phyloP scores from a whole-genome alignment of 176 grass and related monocot genomes.

The Metroxylon sagu region DNA sequence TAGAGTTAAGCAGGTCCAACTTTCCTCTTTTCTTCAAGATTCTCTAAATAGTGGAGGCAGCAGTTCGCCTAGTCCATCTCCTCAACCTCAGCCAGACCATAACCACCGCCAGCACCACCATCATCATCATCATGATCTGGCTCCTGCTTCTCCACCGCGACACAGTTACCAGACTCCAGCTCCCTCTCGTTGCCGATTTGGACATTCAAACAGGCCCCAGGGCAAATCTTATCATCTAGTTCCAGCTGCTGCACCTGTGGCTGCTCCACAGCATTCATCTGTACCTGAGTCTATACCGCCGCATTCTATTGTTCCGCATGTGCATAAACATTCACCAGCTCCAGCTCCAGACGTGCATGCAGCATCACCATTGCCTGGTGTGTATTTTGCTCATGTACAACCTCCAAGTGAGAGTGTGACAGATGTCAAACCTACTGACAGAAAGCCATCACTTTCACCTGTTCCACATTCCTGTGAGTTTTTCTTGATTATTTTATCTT shows the following conservation, averaged over 20 bases:
- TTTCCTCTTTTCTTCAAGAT: slow-evolving; percentile 70
- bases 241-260: slow-evolving; percentile 23
- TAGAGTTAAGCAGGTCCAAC: slow-evolving; percentile 73
- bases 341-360: slow-evolving; percentile 17
- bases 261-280: slow-evolving; percentile 37
- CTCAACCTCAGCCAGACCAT: slow-evolving; percentile 33
- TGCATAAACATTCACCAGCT: slow-evolving; percentile 22
- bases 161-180: slow-evolving; percentile 3
- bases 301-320: slow-evolving; percentile 26
- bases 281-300: slow-evolving; percentile 15
- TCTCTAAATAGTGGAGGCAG: slow-evolving; percentile 40
- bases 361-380: slow-evolving; percentile 24
- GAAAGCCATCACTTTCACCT: slow-evolving; percentile 31
- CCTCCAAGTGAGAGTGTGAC: slow-evolving; percentile 31
- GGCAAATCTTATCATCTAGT: slow-evolving; percentile 3
- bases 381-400: slow-evolving; percentile 28
- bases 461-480: slow-evolving; percentile 45
- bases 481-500: not conserved
- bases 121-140: slow-evolving; percentile 32
- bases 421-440: slow-evolving; percentile 11
- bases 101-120: slow-evolving; percentile 35
- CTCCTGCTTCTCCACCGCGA: slow-evolving; percentile 31
- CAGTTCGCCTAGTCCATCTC: slow-evolving; percentile 50
- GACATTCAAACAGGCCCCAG: not conserved
- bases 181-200: slow-evolving; percentile 3